Percentiles rank a stretch among this genome's conserved stretches.
These are phyloP conservation scores for Capsicum pubescens DNA, from an alignment of 257 asterid genomes.

Conservation along the genomic window DNA sequence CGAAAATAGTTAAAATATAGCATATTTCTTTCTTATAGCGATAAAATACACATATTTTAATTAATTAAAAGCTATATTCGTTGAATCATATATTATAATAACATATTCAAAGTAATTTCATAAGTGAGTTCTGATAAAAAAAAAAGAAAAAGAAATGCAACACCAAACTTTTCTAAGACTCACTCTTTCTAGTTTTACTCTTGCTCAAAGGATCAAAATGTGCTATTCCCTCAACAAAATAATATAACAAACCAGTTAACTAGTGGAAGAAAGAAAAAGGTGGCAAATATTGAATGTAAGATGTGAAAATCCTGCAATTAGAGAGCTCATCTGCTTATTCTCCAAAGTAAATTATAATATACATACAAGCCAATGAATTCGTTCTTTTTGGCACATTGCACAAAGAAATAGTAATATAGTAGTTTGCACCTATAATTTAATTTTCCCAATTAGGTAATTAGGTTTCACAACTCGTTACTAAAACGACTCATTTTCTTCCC, in stretches of 20 bases:
- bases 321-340: constrained; percentile 15
- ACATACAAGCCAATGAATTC: neutral
- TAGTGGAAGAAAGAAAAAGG: neutral
- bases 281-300: neutral
- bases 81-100: neutral
- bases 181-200: too few species aligned
- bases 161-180: too few species aligned
- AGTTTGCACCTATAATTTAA: neutral
- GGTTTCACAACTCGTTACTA: constrained; percentile 16
- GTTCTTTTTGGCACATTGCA: too few species aligned
- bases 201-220: too few species aligned
- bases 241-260: too few species aligned
- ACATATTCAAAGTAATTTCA: too few species aligned
- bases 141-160: too few species aligned
- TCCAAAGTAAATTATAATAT: neutral
- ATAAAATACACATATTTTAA: neutral
- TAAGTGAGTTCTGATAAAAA: too few species aligned
- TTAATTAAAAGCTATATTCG: neutral
- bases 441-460: neutral
- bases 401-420: neutral
- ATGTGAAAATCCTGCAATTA: neutral
- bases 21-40: neutral
- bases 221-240: too few species aligned
- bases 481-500: constrained; percentile 7
- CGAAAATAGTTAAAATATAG: neutral